Evolutionary conservation across 2,329 filamentous ascomycete species (phyloP), one percentile per base, ranked within the genome.

Genomic region (Tolypocladium pustulatum): DNA sequence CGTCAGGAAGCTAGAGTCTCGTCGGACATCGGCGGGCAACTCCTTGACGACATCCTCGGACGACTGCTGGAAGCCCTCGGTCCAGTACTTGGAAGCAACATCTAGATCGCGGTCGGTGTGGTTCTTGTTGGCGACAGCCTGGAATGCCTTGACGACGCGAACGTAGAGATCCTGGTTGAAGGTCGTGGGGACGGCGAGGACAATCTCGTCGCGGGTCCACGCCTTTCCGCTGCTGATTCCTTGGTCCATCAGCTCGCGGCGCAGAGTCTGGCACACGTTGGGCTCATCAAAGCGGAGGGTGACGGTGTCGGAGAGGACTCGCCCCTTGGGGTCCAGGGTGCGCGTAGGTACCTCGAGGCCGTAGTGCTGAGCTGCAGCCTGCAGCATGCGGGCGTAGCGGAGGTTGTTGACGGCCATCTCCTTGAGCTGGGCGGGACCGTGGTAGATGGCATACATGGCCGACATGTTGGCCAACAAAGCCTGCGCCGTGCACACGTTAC

Each of bases 401-500:
- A 91, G 84, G 63, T 89, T 83, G 63, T 87, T 84, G 71, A 92
- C 83, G 1, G 93, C 92, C 69, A 97, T 97, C 17, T 84, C 82
- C 74, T 86, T 91, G 56, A 97, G 76, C 22, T 92, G 91, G 57
- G 85, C 74, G 0, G 93, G 93, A 4, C 93, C 93, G 71, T 97
- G 93, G 73, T 97, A 97, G 57, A 97, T 81, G 57, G 91, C 92
- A 70, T 96, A 97, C 77, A 97, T 88, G 58, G 92, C 91, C 65
- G 86, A 93, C 90, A 97, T 97, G 73, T 97, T 97, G 41, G 93
- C 93, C 56, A 97, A 79, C 32, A 97, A 78, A 10, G 93, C 93
- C 75, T 97, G 93, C 1, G 93, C 92, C 1, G 93, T 97, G 77
- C 93, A 97, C 60, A 97, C 92, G 70, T 97, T 97, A 78, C 91